Base-by-base conservation (phyloP, 2,329 filamentous ascomycete species). In the Cladobotryum protrusum region DNA sequence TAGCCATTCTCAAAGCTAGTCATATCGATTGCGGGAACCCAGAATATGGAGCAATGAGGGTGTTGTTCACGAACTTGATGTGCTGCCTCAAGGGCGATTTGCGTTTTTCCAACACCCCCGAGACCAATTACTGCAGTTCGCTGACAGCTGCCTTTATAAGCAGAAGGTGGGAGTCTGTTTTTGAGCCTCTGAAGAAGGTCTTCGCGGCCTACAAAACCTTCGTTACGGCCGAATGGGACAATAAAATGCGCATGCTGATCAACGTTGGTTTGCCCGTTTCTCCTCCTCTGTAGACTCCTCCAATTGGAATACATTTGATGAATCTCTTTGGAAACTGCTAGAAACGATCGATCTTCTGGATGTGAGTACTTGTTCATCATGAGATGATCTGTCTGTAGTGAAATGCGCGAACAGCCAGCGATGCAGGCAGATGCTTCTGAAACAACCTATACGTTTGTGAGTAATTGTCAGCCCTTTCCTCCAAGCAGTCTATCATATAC, bases 21-120 rank as follows among this genome's bases (percentile, higher is more conserved):
- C 2, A 36, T 29, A 52, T 59, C 58, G 3, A 61, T 45, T 3
- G 61, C 63, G 1, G 65, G 61, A 4, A 73, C 63, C 70, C 69
- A 74, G 54, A 73, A 70, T n/a, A 74, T 53, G 0, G 64, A 69
- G 52, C 61, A 67, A n/a, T 64, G 53, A 0, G 58, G 58, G 34
- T 60, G 43, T 6, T 48, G 44, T 1, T 63, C 45, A 3, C 50
- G 59, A 3, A 67, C 11, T 1, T 56, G 58, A 49, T 60, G 68
- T 15, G 61, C 63, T 12, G 59, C 54, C 42, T 69, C 60, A n/a
- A 70, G 57, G 2, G 64, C 66, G 19, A 69, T 58, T 45, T 69
- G 63, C 2, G 67, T 69, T 56, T 70, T 69, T 9, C 66, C 64
- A 9, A 66, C 56, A 2, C 65, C 65, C 6, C 65, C 64, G 5